phyloP scores from a whole-genome alignment of 768 basidiomycete species.

The Cantharellus cinnabarinus region DNA sequence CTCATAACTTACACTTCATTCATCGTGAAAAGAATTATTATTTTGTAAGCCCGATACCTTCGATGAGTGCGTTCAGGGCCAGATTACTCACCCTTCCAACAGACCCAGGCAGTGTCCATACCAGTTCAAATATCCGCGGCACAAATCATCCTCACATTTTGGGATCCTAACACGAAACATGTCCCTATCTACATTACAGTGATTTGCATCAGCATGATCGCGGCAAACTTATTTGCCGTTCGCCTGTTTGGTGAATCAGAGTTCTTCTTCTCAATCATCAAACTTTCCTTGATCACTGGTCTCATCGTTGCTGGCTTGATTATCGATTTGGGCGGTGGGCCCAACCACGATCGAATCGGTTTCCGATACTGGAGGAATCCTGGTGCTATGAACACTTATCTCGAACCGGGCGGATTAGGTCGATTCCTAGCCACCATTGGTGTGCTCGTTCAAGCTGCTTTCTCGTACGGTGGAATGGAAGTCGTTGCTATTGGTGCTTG shows the following conservation, averaged over 20 bases:
- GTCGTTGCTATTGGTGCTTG: slow-evolving; percentile 54
- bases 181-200: background rate
- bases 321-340: background rate
- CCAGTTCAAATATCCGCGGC: slow-evolving; percentile 18
- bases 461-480: slow-evolving; percentile 64
- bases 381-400: slow-evolving; percentile 8
- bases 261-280: slow-evolving; percentile 44
- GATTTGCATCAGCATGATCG: slow-evolving; percentile 32
- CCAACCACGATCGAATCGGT: slow-evolving; percentile 23
- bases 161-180: slow-evolving; percentile 7
- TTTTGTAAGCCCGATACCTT: slow-evolving; percentile 18
- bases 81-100: slow-evolving; percentile 13
- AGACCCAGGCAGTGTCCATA: slow-evolving; percentile 21
- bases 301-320: slow-evolving; percentile 14
- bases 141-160: slow-evolving; percentile 13
- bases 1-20: too few relatives aligned
- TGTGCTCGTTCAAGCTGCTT: slow-evolving; percentile 35
- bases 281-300: slow-evolving; percentile 24
- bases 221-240: slow-evolving; percentile 54
- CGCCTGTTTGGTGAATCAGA: slow-evolving; percentile 55
- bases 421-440: slow-evolving; percentile 23
- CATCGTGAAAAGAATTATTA: slow-evolving; percentile 29
- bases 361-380: slow-evolving; percentile 19
- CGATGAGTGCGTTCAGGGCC: background rate
- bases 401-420: slow-evolving; percentile 12